A percentile compares a stretch with the other conserved stretches of the same genome.
phyloP scores from a whole-genome alignment of 2,329 filamentous ascomycete genomes.

The Hypomyces perniciosus region DNA sequence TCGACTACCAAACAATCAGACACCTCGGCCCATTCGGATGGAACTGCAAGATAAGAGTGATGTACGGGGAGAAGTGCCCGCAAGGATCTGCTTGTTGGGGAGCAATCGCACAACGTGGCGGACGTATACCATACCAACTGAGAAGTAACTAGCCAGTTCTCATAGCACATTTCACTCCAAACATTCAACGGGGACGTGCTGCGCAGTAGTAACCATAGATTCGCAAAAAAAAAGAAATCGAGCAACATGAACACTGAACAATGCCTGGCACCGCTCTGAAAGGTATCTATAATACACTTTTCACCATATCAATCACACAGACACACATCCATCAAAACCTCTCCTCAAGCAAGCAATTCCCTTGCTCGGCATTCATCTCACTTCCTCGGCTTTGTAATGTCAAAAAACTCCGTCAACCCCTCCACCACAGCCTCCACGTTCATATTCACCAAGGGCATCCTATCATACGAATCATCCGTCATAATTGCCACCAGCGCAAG shows the following conservation, averaged over 20 bases:
- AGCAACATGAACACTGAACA: background rate
- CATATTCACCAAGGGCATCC: constrained; percentile 80
- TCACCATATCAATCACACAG: background rate
- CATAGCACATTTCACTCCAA: background rate
- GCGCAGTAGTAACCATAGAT: too few relatives aligned
- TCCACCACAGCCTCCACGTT: constrained; percentile 79
- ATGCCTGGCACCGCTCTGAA: background rate
- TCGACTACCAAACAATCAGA: constrained; percentile 21
- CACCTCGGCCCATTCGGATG: constrained; percentile 41
- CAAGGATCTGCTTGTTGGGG: constrained; percentile 46
- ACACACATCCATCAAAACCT: background rate
- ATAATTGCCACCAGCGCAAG: constrained; percentile 79
- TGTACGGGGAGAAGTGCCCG: constrained; percentile 41
- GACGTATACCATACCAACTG: constrained; percentile 36
- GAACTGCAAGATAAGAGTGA: constrained; percentile 42
- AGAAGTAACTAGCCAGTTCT: background rate
- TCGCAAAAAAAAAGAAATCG: background rate
- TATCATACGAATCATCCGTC: constrained; percentile 77
- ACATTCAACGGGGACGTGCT: too few relatives aligned
- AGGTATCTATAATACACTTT: background rate
- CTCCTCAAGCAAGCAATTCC: background rate
- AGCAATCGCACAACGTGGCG: constrained; percentile 42
- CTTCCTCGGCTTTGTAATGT: constrained; percentile 57
- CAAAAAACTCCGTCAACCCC: constrained; percentile 72
- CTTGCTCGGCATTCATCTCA: constrained; percentile 14